These are phyloP conservation scores for Suillus placidus DNA, from an alignment of 768 basidiomycete species.

Conservation along the genomic window DNA sequence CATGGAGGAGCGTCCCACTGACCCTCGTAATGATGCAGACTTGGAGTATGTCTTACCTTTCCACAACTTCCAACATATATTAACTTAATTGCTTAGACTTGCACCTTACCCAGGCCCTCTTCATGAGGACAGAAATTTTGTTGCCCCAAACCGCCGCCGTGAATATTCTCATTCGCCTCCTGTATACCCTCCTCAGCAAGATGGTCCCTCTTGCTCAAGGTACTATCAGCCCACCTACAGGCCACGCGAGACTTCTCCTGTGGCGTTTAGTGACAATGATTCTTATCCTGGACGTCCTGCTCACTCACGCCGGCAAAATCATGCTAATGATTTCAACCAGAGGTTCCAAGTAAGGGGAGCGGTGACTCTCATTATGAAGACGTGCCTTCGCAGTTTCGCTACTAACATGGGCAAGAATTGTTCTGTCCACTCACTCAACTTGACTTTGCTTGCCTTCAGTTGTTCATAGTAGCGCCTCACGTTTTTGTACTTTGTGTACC, in stretches of 20 bases:
- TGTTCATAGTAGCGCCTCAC: too few relatives aligned
- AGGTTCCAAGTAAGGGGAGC: background rate
- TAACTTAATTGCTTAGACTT: background rate
- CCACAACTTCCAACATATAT: background rate
- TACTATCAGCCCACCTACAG: background rate
- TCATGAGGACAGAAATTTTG: background rate
- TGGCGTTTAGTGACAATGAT: background rate
- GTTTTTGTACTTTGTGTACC: too few relatives aligned
- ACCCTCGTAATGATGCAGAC: background rate
- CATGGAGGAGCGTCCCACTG: background rate
- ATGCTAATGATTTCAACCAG: background rate
- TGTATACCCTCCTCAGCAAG: background rate
- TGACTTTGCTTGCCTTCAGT: too few relatives aligned
- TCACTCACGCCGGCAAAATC: background rate
- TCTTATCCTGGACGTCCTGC: background rate
- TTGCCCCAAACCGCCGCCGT: background rate
- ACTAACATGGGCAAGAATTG: background rate
- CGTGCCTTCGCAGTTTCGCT: background rate
- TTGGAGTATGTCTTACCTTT: background rate
- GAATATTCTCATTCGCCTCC: background rate
- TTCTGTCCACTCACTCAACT: background rate
- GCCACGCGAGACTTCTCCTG: background rate
- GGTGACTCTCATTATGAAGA: background rate
- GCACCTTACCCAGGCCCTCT: background rate
- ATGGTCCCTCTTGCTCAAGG: background rate